Evolutionary conservation across 345 rosid species (phyloP), one percentile per base, ranked within the genome.

Genomic region (Euphorbia pulcherrima): DNA sequence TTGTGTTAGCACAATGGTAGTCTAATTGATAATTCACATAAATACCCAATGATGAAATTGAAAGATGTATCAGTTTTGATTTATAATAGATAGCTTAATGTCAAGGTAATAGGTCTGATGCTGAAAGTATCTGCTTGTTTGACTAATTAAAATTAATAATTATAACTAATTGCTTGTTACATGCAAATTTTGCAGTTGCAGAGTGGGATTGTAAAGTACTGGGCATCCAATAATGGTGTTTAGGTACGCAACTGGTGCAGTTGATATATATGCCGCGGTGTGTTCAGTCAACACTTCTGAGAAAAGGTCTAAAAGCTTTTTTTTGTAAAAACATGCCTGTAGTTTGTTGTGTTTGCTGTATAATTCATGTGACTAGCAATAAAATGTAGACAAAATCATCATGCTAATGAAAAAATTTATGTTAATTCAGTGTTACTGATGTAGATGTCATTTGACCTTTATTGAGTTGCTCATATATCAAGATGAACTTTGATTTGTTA

Each of bases 141-240:
- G 27, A 33, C 67, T 39, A 11, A 41, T 17, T 60, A 68, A 9
- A 41, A 62, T 56, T 47, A n/a, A n/a, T n/a, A n/a, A n/a, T n/a
- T n/a, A 41, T 41, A 59, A 54, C 52, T 17, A 8, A 5, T 33
- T 10, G 61, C 37, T 53, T 51, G 20, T 29, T 29, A 13, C 23
- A 30, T 70, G 40, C 47, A 40, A 67, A 52, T 67, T 24, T 33
- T 75, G 79, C 87, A 87, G 86, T 59, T 84, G 59, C 83, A 77
- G 68, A 53, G 74, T 1, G 77, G 79, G 63, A 60, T 78, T 60
- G 33, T 75, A 24, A 23, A 64, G 27, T 81, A 80, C 57, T 52
- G 64, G 71, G 44, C 65, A 55, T 65, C 70, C 60, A 52, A 37
- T 47, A 37, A 64, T 51, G 53, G 54, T 44, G 40, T 70, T 53